A percentile compares a stretch with the other conserved stretches of the same genome.
Conservation (phyloP, 495 filamentous ascomycete species). For the Neurospora africana region DNA sequence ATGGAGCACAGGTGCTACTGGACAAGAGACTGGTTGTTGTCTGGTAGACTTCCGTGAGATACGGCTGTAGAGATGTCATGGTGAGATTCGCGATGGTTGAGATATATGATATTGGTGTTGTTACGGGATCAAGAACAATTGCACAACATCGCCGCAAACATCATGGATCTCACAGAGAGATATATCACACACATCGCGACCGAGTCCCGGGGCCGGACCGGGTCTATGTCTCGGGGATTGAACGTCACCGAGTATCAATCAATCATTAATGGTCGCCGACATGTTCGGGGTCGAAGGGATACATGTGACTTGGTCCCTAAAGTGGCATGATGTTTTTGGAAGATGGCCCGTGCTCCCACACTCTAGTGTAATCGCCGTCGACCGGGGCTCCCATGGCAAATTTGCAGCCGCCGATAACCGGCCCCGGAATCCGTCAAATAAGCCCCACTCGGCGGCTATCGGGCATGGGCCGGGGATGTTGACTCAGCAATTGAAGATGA, state of each 20-base stretch:
- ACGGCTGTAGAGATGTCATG: background rate
- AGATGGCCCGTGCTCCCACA: background rate
- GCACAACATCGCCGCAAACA: background rate
- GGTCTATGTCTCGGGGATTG: background rate
- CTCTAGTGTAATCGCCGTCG: background rate
- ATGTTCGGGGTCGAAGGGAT: background rate
- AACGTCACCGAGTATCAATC: background rate
- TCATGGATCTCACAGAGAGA: background rate
- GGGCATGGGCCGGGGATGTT: background rate
- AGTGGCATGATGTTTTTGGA: background rate
- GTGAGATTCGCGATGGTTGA: background rate
- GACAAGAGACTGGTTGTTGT: background rate
- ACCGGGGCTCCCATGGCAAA: background rate
- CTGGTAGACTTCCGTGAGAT: background rate
- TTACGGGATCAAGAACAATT: background rate
- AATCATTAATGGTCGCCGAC: background rate
- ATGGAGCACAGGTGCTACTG: background rate
- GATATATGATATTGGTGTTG: background rate
- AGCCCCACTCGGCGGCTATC: background rate
- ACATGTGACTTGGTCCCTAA: background rate
- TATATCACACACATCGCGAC: background rate
- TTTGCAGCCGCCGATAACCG: background rate
- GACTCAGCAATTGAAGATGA: background rate
- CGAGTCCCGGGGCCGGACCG: background rate
- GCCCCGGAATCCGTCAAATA: background rate